Evolutionary conservation across 495 filamentous ascomycete genomes (phyloP).

Genomic region (Collariella sp.): DNA sequence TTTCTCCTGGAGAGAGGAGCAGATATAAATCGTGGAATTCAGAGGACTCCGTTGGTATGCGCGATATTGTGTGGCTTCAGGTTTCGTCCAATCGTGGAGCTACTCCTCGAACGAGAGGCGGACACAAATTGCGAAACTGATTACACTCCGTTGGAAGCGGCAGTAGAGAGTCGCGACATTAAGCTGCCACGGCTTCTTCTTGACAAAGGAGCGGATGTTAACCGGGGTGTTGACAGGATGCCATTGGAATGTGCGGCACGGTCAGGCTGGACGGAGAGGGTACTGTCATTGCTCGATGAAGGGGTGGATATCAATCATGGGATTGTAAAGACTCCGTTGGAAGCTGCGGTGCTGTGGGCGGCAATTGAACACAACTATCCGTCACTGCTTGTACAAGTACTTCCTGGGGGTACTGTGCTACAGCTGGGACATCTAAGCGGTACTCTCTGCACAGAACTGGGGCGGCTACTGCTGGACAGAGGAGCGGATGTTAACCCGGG

Average conservation of each 20-base stretch:
- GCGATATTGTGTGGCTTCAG: neutral
- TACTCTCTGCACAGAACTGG: neutral
- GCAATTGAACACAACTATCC: too few relatives aligned
- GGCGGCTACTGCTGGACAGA: neutral
- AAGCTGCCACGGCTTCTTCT: neutral
- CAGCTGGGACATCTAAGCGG: too few relatives aligned
- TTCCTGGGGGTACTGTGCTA: too few relatives aligned
- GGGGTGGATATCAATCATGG: neutral
- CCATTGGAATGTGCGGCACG: neutral
- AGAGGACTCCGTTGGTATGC: neutral
- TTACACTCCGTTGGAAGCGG: too few relatives aligned
- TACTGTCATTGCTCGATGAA: neutral
- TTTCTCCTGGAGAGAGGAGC: neutral
- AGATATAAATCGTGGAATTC: neutral
- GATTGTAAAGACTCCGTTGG: neutral
- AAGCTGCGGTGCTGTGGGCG: too few relatives aligned
- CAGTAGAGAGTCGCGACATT: too few relatives aligned
- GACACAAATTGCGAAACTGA: too few relatives aligned
- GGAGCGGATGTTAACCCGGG: neutral
- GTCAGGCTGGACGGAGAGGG: neutral
- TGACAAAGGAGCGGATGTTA: neutral
- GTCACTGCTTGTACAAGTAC: too few relatives aligned
- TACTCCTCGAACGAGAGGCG: neutral
- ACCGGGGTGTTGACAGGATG: neutral
- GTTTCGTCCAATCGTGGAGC: neutral